Percentiles rank a stretch among this genome's conserved stretches.
These are phyloP conservation scores for Pistacia integerrima DNA, from an alignment of 345 rosid species.

Conservation along the genomic window DNA sequence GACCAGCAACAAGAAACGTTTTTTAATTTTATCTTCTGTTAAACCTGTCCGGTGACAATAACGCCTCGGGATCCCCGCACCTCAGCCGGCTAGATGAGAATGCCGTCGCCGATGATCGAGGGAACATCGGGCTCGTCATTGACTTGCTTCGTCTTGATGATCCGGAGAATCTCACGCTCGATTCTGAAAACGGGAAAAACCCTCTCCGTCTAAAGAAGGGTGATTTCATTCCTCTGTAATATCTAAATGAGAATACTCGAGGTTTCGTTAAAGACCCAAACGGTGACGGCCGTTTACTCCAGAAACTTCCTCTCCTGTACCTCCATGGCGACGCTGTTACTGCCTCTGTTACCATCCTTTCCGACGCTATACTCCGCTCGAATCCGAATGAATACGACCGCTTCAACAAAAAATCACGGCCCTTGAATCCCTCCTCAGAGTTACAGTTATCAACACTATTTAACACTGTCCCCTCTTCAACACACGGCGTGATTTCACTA, in stretches of 20 bases:
- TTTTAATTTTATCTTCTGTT: conserved; percentile 38
- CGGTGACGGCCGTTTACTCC: conserved; percentile 89
- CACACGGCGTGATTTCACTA: conserved; percentile 47
- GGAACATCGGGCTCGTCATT: conserved; percentile 82
- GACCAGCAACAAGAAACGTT: not conserved
- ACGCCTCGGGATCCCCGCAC: conserved; percentile 98
- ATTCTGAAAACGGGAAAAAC: conserved; percentile 74
- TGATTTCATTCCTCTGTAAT: conserved; percentile 68
- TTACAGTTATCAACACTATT: conserved; percentile 19
- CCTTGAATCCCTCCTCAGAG: conserved; percentile 53
- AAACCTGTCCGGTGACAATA: conserved; percentile 91
- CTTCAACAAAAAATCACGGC: conserved; percentile 49
- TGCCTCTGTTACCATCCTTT: conserved; percentile 69
- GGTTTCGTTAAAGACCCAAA: conserved; percentile 72
- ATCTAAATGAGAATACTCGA: conserved; percentile 75
- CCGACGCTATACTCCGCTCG: conserved; percentile 72
- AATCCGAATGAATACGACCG: conserved; percentile 83
- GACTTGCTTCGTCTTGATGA: conserved; percentile 72
- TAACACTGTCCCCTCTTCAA: conserved; percentile 52
- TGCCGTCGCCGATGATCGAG: conserved; percentile 44
- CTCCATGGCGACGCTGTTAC: conserved; percentile 85
- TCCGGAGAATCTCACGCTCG: conserved; percentile 50
- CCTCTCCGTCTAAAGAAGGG: conserved; percentile 70
- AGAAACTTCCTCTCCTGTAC: conserved; percentile 66
- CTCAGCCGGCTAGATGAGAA: conserved; percentile 85